Conservation (phyloP, 495 filamentous ascomycete genomes). For the Aspergillus ostianus region DNA sequence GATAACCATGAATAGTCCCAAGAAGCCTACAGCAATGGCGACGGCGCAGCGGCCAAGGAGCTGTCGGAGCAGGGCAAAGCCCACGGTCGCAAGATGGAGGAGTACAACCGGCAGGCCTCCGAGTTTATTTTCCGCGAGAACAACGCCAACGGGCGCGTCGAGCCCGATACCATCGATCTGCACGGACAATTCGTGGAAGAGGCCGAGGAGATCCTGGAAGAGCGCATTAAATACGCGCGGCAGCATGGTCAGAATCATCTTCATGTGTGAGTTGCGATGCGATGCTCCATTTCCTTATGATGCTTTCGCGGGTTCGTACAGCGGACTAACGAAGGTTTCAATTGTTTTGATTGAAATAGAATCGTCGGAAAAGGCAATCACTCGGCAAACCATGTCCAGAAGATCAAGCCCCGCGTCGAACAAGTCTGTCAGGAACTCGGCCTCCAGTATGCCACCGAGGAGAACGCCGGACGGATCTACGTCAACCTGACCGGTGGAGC, state of each 20-base stretch:
- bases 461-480: constrained; percentile 84
- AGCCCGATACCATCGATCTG: constrained; percentile 83
- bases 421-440: constrained; percentile 78
- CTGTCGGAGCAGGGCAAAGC: constrained; percentile 80
- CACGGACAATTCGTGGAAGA: constrained; percentile 94
- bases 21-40: constrained; percentile 75
- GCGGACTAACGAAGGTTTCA: neutral
- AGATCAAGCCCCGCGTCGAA: constrained; percentile 90
- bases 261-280: constrained; percentile 54
- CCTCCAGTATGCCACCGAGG: constrained; percentile 76
- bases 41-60: constrained; percentile 75
- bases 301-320: neutral
- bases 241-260: constrained; percentile 71
- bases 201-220: constrained; percentile 83
- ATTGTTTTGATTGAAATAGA: constrained; percentile 22
- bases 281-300: neutral
- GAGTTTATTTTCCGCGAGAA: constrained; percentile 95
- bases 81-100: constrained; percentile 74
- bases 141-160: constrained; percentile 68
- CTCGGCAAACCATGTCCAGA: constrained; percentile 72
- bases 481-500: constrained; percentile 63
- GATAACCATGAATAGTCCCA: constrained; percentile 54
- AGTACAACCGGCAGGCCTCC: constrained; percentile 83
- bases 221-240: constrained; percentile 73
- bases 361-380: constrained; percentile 98